Percentiles rank a stretch among this genome's conserved stretches.
Conservation (phyloP, 2,329 filamentous ascomycete species). For the Dryadomyces sulphureus region DNA sequence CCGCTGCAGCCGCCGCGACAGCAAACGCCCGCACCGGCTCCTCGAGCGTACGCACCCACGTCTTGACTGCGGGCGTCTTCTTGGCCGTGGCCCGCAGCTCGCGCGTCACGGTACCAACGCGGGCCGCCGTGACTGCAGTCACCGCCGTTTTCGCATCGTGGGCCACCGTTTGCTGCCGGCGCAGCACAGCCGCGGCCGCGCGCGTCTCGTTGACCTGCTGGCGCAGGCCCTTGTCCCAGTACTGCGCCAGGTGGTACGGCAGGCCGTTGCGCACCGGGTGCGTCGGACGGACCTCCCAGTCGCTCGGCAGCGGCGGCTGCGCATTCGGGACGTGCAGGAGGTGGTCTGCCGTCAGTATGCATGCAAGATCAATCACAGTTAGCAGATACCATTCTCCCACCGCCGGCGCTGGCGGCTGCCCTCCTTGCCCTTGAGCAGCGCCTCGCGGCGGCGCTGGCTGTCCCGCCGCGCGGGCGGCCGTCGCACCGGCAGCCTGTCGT, state of each 20-base stretch:
- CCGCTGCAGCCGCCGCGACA: slow-evolving; percentile 26
- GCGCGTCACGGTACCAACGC: slow-evolving; percentile 51
- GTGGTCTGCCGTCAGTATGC: slow-evolving; percentile 45
- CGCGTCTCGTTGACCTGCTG: slow-evolving; percentile 34
- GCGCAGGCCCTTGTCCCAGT: slow-evolving; percentile 56
- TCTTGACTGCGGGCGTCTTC: slow-evolving; percentile 61
- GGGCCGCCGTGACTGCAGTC: slow-evolving; percentile 16
- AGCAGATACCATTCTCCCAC: slow-evolving; percentile 73
- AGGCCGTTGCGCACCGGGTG: slow-evolving; percentile 57
- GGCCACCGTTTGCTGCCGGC: slow-evolving; percentile 28
- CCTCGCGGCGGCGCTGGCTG: slow-evolving; percentile 49
- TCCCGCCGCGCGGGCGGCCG: slow-evolving; percentile 36
- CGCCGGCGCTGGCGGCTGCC: slow-evolving; percentile 72
- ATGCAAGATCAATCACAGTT: neutral
- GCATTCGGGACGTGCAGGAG: slow-evolving; percentile 76
- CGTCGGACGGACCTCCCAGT: slow-evolving; percentile 74
- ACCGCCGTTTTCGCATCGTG: slow-evolving; percentile 18
- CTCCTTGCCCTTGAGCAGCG: slow-evolving; percentile 76
- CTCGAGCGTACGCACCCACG: slow-evolving; percentile 71
- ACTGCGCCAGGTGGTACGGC: slow-evolving; percentile 77
- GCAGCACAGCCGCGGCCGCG: slow-evolving; percentile 21
- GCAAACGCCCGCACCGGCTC: slow-evolving; percentile 70
- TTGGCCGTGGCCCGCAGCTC: slow-evolving; percentile 72
- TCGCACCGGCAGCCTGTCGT: slow-evolving; percentile 21
- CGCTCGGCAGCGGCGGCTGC: slow-evolving; percentile 63